Conservation (phyloP, 495 filamentous ascomycete genomes). For the Podospora fimiseda region DNA sequence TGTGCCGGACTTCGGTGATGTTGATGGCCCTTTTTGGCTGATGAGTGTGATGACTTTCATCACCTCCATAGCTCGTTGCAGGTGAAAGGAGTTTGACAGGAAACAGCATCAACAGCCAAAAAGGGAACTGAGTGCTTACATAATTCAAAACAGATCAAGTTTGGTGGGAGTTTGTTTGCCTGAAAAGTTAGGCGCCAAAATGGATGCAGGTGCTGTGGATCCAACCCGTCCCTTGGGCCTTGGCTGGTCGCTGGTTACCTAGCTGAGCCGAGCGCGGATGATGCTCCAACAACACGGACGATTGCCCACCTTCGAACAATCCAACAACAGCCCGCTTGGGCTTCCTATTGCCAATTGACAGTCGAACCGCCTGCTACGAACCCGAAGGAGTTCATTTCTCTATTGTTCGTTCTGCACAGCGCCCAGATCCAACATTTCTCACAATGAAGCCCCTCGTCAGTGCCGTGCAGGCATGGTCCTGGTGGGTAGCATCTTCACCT, state of each 20-base stretch:
- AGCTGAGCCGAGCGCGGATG: background rate
- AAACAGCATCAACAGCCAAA: no score
- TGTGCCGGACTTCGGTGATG: no score
- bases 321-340: background rate
- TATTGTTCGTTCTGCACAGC: background rate
- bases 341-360: background rate
- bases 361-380: background rate
- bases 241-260: no score
- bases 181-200: background rate
- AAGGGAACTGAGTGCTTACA: no score
- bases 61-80: no score
- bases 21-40: no score
- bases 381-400: background rate
- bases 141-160: background rate
- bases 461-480: conserved; percentile 88
- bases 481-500: conserved; percentile 45
- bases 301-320: background rate
- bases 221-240: background rate
- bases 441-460: conserved; percentile 90
- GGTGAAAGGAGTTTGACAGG: no score
- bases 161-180: background rate
- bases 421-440: conserved; percentile 18
- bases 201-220: background rate
- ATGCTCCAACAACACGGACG: background rate
- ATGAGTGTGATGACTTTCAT: no score